A percentile compares a stretch with the other conserved stretches of the same genome.
Conservation (phyloP, 306 rosid genomes). For the Hippophae gyantsensis region DNA sequence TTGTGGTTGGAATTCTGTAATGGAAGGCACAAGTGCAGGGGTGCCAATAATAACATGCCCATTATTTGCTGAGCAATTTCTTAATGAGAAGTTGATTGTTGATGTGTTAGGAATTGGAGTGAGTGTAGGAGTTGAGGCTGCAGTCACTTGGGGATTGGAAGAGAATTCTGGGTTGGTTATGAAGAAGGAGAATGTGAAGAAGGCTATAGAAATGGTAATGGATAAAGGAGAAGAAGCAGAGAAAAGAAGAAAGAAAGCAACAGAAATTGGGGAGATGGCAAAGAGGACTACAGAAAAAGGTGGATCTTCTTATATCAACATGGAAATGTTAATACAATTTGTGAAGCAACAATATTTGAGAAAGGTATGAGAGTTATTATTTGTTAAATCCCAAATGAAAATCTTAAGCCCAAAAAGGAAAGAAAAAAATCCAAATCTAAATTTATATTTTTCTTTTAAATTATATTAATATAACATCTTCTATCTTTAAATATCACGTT, state of each 20-base stretch:
- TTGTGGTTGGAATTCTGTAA: conserved; percentile 55
- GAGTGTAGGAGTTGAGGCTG: conserved; percentile 22
- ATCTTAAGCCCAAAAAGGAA: too few relatives aligned
- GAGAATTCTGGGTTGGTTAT: neutral
- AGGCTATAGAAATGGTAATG: conserved; percentile 17
- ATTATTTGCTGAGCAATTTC: conserved; percentile 38
- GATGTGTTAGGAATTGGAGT: conserved; percentile 7
- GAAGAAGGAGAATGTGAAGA: conserved; percentile 15
- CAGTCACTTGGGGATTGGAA: too few relatives aligned
- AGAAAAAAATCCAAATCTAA: too few relatives aligned
- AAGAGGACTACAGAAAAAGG: conserved; percentile 9
- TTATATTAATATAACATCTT: too few relatives aligned
- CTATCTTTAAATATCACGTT: too few relatives aligned
- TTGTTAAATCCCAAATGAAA: too few relatives aligned
- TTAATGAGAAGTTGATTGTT: conserved; percentile 21
- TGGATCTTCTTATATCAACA: conserved; percentile 14
- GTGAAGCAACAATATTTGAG: conserved; percentile 5
- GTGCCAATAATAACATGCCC: conserved; percentile 59
- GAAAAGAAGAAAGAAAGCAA: conserved; percentile 19
- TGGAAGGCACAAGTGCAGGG: conserved; percentile 43
- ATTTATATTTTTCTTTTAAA: too few relatives aligned
- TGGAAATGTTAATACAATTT: conserved; percentile 2
- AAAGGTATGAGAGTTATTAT: neutral
- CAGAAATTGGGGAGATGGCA: conserved; percentile 10
- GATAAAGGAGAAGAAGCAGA: conserved; percentile 18